Percentiles rank a stretch among this genome's conserved stretches.
Evolutionary conservation across 805 yeast genomes (phyloP).

Genomic region (Lachancea sp.): DNA sequence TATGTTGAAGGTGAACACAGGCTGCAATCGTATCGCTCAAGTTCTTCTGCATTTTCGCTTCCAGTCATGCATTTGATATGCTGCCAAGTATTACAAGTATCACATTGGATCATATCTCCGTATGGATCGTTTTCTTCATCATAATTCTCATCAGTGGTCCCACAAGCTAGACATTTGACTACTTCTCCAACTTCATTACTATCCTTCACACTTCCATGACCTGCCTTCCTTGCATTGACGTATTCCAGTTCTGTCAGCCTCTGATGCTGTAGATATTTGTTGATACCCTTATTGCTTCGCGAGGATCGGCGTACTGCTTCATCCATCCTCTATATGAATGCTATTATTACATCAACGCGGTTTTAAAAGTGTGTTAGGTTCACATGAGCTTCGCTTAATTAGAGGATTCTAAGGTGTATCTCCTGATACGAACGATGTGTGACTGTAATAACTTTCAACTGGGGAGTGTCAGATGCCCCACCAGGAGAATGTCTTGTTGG

Average conservation of each 20-base stretch:
- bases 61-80: constrained; percentile 57
- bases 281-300: constrained; percentile 39
- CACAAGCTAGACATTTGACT: constrained; percentile 58
- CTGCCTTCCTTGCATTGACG: constrained; percentile 5
- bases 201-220: constrained; percentile 1
- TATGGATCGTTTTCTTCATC: constrained; percentile 46
- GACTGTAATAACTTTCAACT: too few relatives aligned
- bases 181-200: constrained; percentile 20
- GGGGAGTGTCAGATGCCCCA: too few relatives aligned
- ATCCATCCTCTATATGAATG: background rate
- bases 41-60: constrained; percentile 33
- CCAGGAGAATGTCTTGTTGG: too few relatives aligned
- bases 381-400: too few relatives aligned
- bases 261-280: constrained; percentile 27
- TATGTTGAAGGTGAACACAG: constrained; percentile 43
- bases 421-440: too few relatives aligned
- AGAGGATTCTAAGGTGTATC: too few relatives aligned
- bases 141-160: constrained; percentile 50
- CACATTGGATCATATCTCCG: constrained; percentile 63
- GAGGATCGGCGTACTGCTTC: constrained; percentile 36
- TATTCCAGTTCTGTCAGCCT: constrained; percentile 16
- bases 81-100: constrained; percentile 64
- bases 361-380: background rate
- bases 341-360: too few relatives aligned
- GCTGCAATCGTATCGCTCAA: constrained; percentile 48